Base-by-base conservation (phyloP, 2,329 filamentous ascomycete genomes). In the Fonsecaea erecta region DNA sequence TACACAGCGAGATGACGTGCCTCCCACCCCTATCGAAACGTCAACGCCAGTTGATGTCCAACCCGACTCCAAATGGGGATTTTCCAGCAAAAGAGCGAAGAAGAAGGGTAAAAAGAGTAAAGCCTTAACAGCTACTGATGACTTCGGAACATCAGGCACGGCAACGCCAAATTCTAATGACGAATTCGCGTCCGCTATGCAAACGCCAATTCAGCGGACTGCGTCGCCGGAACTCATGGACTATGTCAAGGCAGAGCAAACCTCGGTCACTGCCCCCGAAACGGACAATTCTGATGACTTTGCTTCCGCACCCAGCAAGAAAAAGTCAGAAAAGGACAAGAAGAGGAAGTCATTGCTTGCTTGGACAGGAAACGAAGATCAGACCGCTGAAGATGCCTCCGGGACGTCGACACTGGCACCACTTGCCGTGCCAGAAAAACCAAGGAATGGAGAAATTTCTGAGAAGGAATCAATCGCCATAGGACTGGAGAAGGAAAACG, bases 81-180 rank as follows among this genome's bases (percentile, higher is more conserved):
- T 70, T 32, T 60, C 67, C 7, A 71, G 69, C 35, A 76, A 76
- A 64, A 79, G 78, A 67, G 72, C 75, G 1, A 65, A 66, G 35
- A 65, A 69, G 48, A 61, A 65, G 46, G 21, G 52, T 18, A 66
- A 58, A 43, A 60, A 63, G 11, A 60, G 34, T 40, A 68, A 60
- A 61, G 28, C 26, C 59, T 43, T 51, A 11, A 43, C 53, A 16
- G 9, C 46, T 14, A n/a, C 21, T 40, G 59, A 30, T 48, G 53
- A 21, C 30, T 18, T 35, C 18, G 40, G 18, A n/a, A 60, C 43
- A 32, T 43, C 60, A 8, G 64, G 55, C 18, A 52, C 40, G 6
- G 60, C 55, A 12, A 63, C 60, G 30, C 30, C 60, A 21, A 35
- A 21, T 21, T 54, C 52, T 14, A 54, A 35, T 24, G 60, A 63